phyloP scores from a whole-genome alignment of 257 asterid genomes.

The Penstemon barbatus region DNA sequence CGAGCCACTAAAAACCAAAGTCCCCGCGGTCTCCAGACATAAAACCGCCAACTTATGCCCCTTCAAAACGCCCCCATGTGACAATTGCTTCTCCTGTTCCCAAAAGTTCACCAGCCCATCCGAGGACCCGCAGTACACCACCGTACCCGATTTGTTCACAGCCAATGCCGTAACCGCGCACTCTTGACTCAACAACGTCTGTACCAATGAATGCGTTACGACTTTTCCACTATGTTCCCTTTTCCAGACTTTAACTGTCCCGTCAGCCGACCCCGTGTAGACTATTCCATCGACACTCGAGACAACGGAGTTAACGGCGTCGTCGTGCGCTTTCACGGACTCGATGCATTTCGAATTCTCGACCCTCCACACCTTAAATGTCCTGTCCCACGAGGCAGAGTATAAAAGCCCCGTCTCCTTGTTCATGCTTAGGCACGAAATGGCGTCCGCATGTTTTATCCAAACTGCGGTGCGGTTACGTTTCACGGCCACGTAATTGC shows the following conservation, averaged over 20 bases:
- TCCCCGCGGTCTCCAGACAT: conserved; percentile 53
- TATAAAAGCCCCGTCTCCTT: conserved; percentile 40
- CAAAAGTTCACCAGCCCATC: conserved; percentile 66
- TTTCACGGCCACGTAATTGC: conserved; percentile 48
- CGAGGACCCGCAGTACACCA: conserved; percentile 59
- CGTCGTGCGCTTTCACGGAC: conserved; percentile 59
- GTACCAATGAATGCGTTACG: conserved; percentile 32
- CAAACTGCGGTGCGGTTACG: conserved; percentile 41
- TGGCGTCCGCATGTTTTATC: conserved; percentile 61
- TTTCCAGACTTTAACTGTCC: conserved; percentile 59
- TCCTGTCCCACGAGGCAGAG: conserved; percentile 73
- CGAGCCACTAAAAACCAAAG: conserved; percentile 54
- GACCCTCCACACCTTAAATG: conserved; percentile 59
- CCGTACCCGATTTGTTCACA: conserved; percentile 30
- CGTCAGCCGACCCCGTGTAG: conserved; percentile 71
- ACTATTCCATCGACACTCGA: conserved; percentile 40
- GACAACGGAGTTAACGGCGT: conserved; percentile 60
- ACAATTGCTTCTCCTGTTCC: conserved; percentile 37
- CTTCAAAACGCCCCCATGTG: conserved; percentile 54
- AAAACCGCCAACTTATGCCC: conserved; percentile 67
- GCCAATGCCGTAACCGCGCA: conserved; percentile 64
- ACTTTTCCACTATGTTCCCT: conserved; percentile 37
- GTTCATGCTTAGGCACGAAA: conserved; percentile 54
- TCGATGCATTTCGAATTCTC: conserved; percentile 47
- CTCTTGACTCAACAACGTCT: conserved; percentile 48